Conservation (phyloP, 139 green algal species). For the Axilococcus clingmanii region DNA sequence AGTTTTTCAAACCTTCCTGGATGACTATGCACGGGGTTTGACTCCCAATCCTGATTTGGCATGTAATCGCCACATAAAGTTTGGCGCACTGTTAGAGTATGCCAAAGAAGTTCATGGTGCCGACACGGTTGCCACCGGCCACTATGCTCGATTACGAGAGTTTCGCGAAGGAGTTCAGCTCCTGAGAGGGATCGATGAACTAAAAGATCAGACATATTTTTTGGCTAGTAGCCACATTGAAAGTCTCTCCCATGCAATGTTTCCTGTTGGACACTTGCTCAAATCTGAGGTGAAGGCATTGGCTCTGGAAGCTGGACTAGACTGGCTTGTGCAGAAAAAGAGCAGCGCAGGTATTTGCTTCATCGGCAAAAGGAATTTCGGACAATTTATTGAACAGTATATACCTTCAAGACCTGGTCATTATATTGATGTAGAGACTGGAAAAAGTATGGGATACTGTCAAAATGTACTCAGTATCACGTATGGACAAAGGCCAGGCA, state of each 20-base stretch:
- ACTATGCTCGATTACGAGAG: conserved; percentile 52
- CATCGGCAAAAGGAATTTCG: conserved; percentile 62
- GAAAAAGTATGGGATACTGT: conserved; percentile 32
- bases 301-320: conserved; percentile 32
- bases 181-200: conserved; percentile 39
- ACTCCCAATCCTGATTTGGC: conserved; percentile 80
- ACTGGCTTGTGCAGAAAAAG: conserved; percentile 20
- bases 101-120: conserved; percentile 27
- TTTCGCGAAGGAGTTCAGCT: conserved; percentile 14
- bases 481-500: conserved; percentile 56
- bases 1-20: conserved; percentile 66
- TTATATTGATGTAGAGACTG: conserved; percentile 42
- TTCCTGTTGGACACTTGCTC: conserved; percentile 42
- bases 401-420: conserved; percentile 29
- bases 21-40: conserved; percentile 30
- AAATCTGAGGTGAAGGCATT: conserved; percentile 54
- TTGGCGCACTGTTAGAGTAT: conserved; percentile 48
- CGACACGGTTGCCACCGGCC: conserved; percentile 56
- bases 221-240: conserved; percentile 37
- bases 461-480: conserved; percentile 54
- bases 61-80: conserved; percentile 84
- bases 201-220: conserved; percentile 79
- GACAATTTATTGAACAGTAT: conserved; percentile 64
- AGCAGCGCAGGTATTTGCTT: conserved; percentile 79
- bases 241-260: conserved; percentile 28